Base-by-base conservation (phyloP, 345 rosid species). In the Cardamine resedifolia region DNA sequence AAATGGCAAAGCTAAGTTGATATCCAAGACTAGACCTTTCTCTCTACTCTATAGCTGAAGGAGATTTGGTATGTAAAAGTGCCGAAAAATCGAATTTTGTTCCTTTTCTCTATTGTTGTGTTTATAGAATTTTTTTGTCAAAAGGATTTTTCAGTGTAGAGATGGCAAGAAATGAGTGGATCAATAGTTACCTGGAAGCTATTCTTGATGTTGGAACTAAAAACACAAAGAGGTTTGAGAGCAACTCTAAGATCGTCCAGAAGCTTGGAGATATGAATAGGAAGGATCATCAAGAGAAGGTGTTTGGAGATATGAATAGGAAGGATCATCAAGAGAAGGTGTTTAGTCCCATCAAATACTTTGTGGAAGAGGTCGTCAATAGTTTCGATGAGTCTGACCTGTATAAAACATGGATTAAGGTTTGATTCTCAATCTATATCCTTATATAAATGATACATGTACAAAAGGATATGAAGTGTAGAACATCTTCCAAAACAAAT, bases 81-180 rank as follows among this genome's bases (percentile, higher is more conserved):
- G 26, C 63, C 15, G 0, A 10, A 60, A 44, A 24, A 24, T 52
- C 59, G 20, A 39, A 41, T n/a, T 55, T 43, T 69, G 10, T 20
- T 62, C 20, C 10, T 11, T 47, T 18, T 14, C 12, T 60, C 50
- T 44, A 3, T 24, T 76, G 58, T 26, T 53, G 34, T 62, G 59
- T 26, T 62, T 53, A 55, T 55, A 34, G 24, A 60, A 41, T 24
- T 76, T 62, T 61, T 19, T 41, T 59, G 14, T 10, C 47, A 30
- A 21, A 43, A n/a, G 47, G 44, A 38, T 12, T 4, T 60, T 41
- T 18, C 58, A 62, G 58, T 62, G 58, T 4, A 68, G 78, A 82
- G 76, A 88, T 88, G 93, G 97, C 97, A 11, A 74, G 91, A 77
- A 91, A 91, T 71, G 97, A 91, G 38, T 89, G 97, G 97, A 89